These are phyloP conservation scores for Pseudocohnilembus persalinus DNA, from an alignment of 169 alveolate genomes.

Conservation along the genomic window DNA sequence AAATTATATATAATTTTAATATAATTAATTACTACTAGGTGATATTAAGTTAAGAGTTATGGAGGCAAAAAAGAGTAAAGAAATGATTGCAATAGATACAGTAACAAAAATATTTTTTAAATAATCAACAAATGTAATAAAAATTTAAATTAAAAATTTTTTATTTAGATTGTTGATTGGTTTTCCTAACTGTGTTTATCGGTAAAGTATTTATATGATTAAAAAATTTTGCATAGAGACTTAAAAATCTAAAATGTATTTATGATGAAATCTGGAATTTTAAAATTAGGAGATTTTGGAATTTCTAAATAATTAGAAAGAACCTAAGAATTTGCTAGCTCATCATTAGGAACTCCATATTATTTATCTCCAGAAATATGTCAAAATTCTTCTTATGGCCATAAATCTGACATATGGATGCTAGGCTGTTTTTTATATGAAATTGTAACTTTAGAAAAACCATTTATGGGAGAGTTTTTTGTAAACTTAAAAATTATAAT, in stretches of 20 bases:
- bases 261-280: conserved; percentile 53
- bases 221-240: conserved; percentile 77
- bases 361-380: conserved; percentile 80
- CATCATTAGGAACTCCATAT: conserved; percentile 82
- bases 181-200: conserved; percentile 71
- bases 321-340: conserved; percentile 66
- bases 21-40: conserved; percentile 22
- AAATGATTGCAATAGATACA: conserved; percentile 19
- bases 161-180: conserved; percentile 52
- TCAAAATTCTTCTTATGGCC: conserved; percentile 56
- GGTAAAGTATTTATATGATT: conserved; percentile 60
- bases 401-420: conserved; percentile 80
- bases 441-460: conserved; percentile 64
- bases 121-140: no score
- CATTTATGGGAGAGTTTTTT: conserved; percentile 72
- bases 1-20: neutral
- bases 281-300: conserved; percentile 79
- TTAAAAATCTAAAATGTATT: conserved; percentile 70
- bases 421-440: conserved; percentile 79
- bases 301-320: conserved; percentile 65
- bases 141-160: no score
- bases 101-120: conserved; percentile 19
- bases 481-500: conserved; percentile 6
- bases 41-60: conserved; percentile 45
- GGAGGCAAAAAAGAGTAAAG: conserved; percentile 24